phyloP scores from a whole-genome alignment of 352 stramenopile genomes.

The Pythium pyrilobum region DNA sequence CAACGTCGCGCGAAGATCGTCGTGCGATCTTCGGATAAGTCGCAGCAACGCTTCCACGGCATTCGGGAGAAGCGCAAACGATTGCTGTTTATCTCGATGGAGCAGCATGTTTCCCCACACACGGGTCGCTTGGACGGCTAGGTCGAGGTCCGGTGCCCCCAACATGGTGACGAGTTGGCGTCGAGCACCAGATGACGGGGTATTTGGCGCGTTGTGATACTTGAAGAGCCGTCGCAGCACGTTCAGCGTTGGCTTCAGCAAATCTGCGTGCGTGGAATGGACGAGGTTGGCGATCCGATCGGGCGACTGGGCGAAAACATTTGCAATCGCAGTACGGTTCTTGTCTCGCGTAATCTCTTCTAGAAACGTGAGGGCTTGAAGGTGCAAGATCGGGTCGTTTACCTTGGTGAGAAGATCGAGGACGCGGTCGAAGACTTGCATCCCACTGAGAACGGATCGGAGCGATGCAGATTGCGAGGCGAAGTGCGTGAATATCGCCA shows the following conservation, averaged over 20 bases:
- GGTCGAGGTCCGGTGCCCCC: background rate
- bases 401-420: conserved; percentile 31
- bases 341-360: conserved; percentile 41
- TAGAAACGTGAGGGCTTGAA: conserved; percentile 45
- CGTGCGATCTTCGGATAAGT: conserved; percentile 23
- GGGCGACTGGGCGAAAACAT: conserved; percentile 39
- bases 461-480: conserved; percentile 25
- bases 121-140: conserved; percentile 30
- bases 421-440: conserved; percentile 25
- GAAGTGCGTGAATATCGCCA: conserved; percentile 38
- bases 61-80: conserved; percentile 34
- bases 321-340: conserved; percentile 33
- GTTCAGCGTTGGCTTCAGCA: conserved; percentile 28
- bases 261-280: conserved; percentile 23
- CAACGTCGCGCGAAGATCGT: background rate
- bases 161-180: conserved; percentile 45
- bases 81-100: conserved; percentile 46
- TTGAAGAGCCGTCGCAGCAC: conserved; percentile 61
- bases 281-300: conserved; percentile 57
- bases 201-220: conserved; percentile 29
- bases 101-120: conserved; percentile 64
- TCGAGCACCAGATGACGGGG: conserved; percentile 34
- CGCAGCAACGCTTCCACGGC: conserved; percentile 36
- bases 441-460: conserved; percentile 27
- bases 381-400: conserved; percentile 30